Evolutionary conservation across 2,329 filamentous ascomycete species (phyloP).

Genomic region (Ceratocystis eucalypticola): DNA sequence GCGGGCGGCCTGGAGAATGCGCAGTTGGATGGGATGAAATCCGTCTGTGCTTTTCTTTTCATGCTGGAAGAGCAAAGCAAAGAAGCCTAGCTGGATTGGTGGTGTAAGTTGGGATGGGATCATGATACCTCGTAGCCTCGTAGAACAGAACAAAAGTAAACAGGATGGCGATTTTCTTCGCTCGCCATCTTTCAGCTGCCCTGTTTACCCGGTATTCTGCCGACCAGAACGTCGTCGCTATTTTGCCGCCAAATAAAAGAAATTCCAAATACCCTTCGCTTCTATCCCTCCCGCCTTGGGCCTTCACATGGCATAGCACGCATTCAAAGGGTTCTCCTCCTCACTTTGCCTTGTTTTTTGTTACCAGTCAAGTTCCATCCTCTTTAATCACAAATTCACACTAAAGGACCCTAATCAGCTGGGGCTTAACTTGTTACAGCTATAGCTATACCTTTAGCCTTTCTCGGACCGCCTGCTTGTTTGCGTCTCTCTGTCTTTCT

Average conservation of each 20-base stretch:
- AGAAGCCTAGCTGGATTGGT: neutral
- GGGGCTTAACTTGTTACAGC: too few species aligned
- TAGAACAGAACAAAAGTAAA: too few species aligned
- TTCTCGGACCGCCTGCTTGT: neutral
- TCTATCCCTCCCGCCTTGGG: neutral
- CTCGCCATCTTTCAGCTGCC: neutral
- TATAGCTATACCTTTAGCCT: too few species aligned
- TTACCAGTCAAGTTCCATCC: neutral
- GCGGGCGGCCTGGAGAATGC: neutral
- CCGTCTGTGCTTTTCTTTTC: neutral
- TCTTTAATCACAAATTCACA: neutral
- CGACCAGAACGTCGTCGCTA: neutral
- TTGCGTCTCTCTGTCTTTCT: neutral
- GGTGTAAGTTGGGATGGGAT: neutral
- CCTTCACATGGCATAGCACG: neutral
- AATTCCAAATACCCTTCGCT: neutral
- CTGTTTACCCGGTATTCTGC: neutral
- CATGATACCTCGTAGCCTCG: too few species aligned
- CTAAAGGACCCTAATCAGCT: neutral
- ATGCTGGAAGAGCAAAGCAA: neutral
- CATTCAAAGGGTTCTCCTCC: neutral
- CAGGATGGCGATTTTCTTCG: too few species aligned
- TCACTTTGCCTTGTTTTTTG: neutral
- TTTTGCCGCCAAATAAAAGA: neutral
- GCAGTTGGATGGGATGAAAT: neutral